These are phyloP conservation scores for Patellaria atrata DNA, from an alignment of 495 filamentous ascomycete species.

Conservation along the genomic window DNA sequence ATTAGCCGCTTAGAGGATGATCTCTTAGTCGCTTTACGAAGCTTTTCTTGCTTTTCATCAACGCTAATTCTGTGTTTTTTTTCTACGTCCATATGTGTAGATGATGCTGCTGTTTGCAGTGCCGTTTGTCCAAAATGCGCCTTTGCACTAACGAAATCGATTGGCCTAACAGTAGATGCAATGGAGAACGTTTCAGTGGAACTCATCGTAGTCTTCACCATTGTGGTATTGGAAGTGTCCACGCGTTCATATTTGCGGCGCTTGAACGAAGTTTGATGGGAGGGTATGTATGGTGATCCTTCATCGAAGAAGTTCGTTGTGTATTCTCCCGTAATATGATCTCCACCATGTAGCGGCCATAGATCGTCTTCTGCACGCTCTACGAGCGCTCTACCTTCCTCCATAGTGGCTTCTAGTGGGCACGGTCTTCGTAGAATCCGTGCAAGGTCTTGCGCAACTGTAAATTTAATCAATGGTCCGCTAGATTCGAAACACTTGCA, in stretches of 20 bases:
- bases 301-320: constrained; percentile 11
- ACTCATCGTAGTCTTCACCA: constrained; percentile 19
- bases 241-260: constrained; percentile 9
- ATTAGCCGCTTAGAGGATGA: constrained; percentile 20
- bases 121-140: constrained; percentile 7
- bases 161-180: constrained; percentile 13
- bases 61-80: constrained; percentile 11
- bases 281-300: constrained; percentile 1
- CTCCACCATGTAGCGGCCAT: constrained; percentile 47
- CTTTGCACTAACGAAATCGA: constrained; percentile 23
- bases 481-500: constrained; percentile 36
- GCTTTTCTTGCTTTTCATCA: constrained; percentile 11
- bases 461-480: constrained; percentile 42
- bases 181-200: constrained; percentile 15
- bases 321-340: constrained; percentile 25
- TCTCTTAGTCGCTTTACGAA: constrained; percentile 5
- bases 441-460: constrained; percentile 43
- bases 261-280: constrained; percentile 7
- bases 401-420: constrained; percentile 37
- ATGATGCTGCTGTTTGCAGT: background rate
- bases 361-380: constrained; percentile 44
- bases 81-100: constrained; percentile 7
- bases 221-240: background rate
- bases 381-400: constrained; percentile 29
- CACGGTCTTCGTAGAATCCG: constrained; percentile 45